Evolutionary conservation across 208 protist genomes (phyloP), one percentile per base, ranked within the genome.

Genomic region (Leishmania mexicana): DNA sequence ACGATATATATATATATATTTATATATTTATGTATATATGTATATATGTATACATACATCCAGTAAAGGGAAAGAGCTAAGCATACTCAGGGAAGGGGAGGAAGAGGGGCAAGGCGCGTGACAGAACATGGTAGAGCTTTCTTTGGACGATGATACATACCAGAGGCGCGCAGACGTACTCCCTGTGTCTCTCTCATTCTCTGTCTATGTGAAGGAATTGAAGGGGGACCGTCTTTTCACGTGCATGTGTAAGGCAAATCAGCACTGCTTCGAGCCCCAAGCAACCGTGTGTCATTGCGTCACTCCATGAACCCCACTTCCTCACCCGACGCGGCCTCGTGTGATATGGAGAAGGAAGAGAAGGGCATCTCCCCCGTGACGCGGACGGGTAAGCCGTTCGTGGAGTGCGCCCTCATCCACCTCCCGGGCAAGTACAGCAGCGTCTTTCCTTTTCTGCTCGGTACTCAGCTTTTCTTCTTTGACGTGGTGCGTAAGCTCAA

Each of bases 381-480:
- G 13, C 21, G 0, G 74, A 28, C 17, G 24, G 57, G 15, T 8
- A 77, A 28, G 24, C 35, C 54, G 40, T n/a, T 64, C 53, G 75
- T 21, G 19, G 35, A 10, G 11, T 79, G 81, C 75, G 31, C 72
- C 5, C 62, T 85, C 42, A 80, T 84, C 21, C 35, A 13, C 1
- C 13, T 87, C 35, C 85, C 83, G 0, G 54, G 13, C 0, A 53
- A 81, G 38, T 78, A 81, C 51, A 24, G 40, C 5, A 2, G 11
- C 0, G 0, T 3, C 51, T 89, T 91, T 68, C 7, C 54, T 28
- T 85, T 84, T 53, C 75, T 91, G 57, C 72, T 70, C 24, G 81
- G 67, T 11, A 78, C 73, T 0, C 80, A 79, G 2, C 47, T 92
- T 45, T 88, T 82, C 45, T 92, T 88, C 40, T 81, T 89, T 8